These are phyloP conservation scores for Pilatotrama ljubarskyi DNA, from an alignment of 768 basidiomycete species.

Conservation along the genomic window DNA sequence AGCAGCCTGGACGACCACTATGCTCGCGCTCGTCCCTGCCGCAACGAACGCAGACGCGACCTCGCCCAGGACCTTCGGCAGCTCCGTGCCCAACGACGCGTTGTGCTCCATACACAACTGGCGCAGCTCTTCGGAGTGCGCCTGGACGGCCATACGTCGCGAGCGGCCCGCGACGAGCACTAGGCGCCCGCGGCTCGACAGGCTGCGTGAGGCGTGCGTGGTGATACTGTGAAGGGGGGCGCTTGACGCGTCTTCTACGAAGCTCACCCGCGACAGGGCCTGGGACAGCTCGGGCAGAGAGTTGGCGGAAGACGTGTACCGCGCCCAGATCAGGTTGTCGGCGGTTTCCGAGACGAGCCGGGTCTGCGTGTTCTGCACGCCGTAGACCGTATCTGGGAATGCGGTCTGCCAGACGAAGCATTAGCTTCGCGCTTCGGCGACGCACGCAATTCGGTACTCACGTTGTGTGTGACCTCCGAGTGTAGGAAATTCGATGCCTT, in stretches of 20 bases:
- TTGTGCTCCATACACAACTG: constrained; percentile 44
- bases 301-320: constrained; percentile 44
- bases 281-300: constrained; percentile 27
- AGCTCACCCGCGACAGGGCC: constrained; percentile 66
- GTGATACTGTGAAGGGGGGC: constrained; percentile 58
- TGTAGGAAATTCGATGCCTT: constrained; percentile 16
- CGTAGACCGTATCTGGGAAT: constrained; percentile 74
- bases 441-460: constrained; percentile 23
- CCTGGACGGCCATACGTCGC: constrained; percentile 62
- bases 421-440: neutral
- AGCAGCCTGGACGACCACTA: constrained; percentile 57
- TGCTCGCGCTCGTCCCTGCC: constrained; percentile 46
- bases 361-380: constrained; percentile 58
- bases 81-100: constrained; percentile 49
- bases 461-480: constrained; percentile 33
- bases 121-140: constrained; percentile 59
- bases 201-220: constrained; percentile 39
- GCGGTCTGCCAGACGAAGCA: constrained; percentile 35
- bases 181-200: constrained; percentile 23
- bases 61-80: constrained; percentile 75
- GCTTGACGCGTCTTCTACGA: constrained; percentile 49
- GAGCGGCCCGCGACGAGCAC: constrained; percentile 76
- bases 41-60: constrained; percentile 70
- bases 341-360: constrained; percentile 78
- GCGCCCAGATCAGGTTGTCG: constrained; percentile 76